These are phyloP conservation scores for Nidula microcarpa DNA, from an alignment of 768 basidiomycete species.

Conservation along the genomic window DNA sequence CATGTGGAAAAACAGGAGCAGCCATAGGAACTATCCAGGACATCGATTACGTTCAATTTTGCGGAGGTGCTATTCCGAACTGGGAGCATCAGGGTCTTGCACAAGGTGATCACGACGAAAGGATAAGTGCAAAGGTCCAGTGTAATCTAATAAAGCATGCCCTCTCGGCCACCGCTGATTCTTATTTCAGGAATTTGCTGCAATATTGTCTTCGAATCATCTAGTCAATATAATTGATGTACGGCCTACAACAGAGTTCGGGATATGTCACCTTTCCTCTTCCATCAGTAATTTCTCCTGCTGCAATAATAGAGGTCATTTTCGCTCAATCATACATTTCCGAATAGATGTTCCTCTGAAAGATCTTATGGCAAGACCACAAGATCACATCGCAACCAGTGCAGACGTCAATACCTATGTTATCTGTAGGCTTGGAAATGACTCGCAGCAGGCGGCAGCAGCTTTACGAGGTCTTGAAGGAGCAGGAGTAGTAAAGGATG, in stretches of 20 bases:
- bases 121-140: constrained; percentile 41
- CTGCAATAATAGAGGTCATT: not conserved
- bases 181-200: constrained; percentile 15
- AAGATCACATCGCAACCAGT: constrained; percentile 27
- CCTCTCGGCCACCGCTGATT: not conserved
- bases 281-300: constrained; percentile 53
- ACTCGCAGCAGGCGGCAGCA: constrained; percentile 84
- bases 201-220: constrained; percentile 6
- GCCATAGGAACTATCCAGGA: constrained; percentile 36
- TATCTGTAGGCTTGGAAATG: constrained; percentile 88
- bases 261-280: constrained; percentile 76
- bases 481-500: constrained; percentile 48
- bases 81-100: constrained; percentile 57
- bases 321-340: not conserved
- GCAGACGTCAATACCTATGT: constrained; percentile 42
- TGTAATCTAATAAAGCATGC: not conserved
- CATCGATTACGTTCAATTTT: constrained; percentile 83
- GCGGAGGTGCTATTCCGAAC: constrained; percentile 69
- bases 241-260: constrained; percentile 74
- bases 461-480: constrained; percentile 41
- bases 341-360: constrained; percentile 62
- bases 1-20: constrained; percentile 58
- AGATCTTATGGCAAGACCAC: constrained; percentile 60
- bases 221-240: constrained; percentile 67
- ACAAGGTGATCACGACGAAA: constrained; percentile 33